Base-by-base conservation (phyloP, 768 basidiomycete species). In the Lentinula sp. region DNA sequence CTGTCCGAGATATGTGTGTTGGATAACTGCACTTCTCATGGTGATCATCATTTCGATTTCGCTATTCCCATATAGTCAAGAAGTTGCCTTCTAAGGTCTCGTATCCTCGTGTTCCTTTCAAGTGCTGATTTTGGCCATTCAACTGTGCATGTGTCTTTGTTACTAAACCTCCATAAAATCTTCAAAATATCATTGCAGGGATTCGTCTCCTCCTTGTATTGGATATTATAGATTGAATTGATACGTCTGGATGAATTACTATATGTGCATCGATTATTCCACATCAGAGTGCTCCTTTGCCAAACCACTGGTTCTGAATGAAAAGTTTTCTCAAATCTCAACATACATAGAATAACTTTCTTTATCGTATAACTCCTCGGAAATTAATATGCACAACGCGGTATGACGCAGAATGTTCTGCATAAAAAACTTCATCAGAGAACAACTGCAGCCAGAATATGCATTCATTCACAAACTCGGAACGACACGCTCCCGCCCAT, bases 41-140 rank as follows among this genome's bases (percentile, higher is more conserved):
- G 18, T 37, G 37, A 54, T 21, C 34, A 21, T 21, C 15, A 28
- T 37, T 40, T 35, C 28, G 37, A 15, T 56, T 40, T 37, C 42
- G 32, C 40, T 59, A 59, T 34, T 34, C 48, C 57, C 57, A 35
- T 59, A 42, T 59, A 32, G 57, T 39, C 57, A 59, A 48, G 43
- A 59, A 50, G 48, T 59, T 59, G 28, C 57, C 48, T 35, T 59
- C n/a, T 37, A 18, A 21, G 45, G 57, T 34, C 57, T 59, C 57
- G 43, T 59, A 46, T 11, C 31, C 45, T 49, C 42, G 57, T 59
- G 56, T 34, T 50, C 9, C 13, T 31, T 10, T 21, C 15, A 6
- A 23, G n/a, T 48, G 18, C 46, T 48, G 46, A 48, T 21, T 48
- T 48, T 48, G 8, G 46, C 18, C 21, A 21, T 48, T 48, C 46